Percentiles rank a stretch among this genome's conserved stretches.
phyloP scores from a whole-genome alignment of 2,329 filamentous ascomycete species.

The Apiospora sp. region DNA sequence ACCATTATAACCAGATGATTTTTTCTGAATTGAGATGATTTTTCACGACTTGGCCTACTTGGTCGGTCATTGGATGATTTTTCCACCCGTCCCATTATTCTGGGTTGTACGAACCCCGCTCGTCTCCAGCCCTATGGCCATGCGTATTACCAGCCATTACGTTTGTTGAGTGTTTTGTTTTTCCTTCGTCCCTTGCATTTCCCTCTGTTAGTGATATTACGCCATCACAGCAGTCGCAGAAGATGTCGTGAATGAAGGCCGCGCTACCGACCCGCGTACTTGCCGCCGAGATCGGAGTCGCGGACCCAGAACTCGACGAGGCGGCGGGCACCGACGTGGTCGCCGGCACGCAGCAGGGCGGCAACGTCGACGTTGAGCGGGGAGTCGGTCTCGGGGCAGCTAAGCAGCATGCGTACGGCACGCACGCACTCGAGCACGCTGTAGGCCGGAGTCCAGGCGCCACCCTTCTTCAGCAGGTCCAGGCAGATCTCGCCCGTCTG shows the following conservation, averaged over 20 bases:
- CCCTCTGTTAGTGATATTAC: background rate
- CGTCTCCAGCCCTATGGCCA: background rate
- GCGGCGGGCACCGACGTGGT: constrained; percentile 71
- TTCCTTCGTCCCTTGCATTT: background rate
- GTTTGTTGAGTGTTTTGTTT: background rate
- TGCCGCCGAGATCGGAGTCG: constrained; percentile 48
- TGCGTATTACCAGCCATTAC: background rate
- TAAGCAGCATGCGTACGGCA: constrained; percentile 74
- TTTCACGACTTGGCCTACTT: background rate
- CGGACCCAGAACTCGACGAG: constrained; percentile 76
- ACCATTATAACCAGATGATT: constrained; percentile 7
- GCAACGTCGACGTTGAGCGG: constrained; percentile 84
- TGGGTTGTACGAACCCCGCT: constrained; percentile 11
- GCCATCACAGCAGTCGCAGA: background rate
- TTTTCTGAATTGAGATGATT: background rate
- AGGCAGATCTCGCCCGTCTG: constrained; percentile 91
- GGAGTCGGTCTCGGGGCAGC: constrained; percentile 73
- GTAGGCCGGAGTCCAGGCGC: constrained; percentile 84
- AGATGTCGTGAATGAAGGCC: no score
- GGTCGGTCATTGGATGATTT: background rate
- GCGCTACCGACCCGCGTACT: constrained; percentile 52
- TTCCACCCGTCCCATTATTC: constrained; percentile 17
- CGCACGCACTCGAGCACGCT: constrained; percentile 79
- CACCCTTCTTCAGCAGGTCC: constrained; percentile 74
- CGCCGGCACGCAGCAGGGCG: constrained; percentile 72